A percentile compares a stretch with the other conserved stretches of the same genome.
Conservation (phyloP, 805 yeast genomes). For the Hagleromyces aurorensis region DNA sequence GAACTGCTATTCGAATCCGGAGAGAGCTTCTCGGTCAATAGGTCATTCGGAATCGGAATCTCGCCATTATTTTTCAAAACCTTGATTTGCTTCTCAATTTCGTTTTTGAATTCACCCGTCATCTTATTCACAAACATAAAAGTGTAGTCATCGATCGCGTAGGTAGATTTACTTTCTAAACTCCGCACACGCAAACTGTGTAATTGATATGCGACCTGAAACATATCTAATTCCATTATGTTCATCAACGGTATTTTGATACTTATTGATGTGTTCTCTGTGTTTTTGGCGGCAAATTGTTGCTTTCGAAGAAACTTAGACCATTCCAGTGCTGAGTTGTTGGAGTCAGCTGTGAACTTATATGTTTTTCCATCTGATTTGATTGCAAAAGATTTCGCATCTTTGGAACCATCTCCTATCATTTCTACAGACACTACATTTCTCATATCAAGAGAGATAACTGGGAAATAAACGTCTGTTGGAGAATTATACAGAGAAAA, state of each 20-base stretch:
- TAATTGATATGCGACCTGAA: slow-evolving; percentile 47
- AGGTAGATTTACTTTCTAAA: slow-evolving; percentile 44
- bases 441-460: slow-evolving; percentile 62
- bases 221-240: slow-evolving; percentile 52
- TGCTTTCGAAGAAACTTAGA: slow-evolving; percentile 63
- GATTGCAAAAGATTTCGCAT: slow-evolving; percentile 46
- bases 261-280: slow-evolving; percentile 58
- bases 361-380: slow-evolving; percentile 50
- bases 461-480: slow-evolving; percentile 80
- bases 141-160: slow-evolving; percentile 58
- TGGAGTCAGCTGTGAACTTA: slow-evolving; percentile 65
- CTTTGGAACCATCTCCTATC: slow-evolving; percentile 7
- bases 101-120: slow-evolving; percentile 33
- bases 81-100: slow-evolving; percentile 30
- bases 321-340: slow-evolving; percentile 75
- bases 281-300: slow-evolving; percentile 63
- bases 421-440: slow-evolving; percentile 56
- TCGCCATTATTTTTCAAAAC: slow-evolving; percentile 7
- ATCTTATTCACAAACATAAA: slow-evolving; percentile 56
- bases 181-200: slow-evolving; percentile 55
- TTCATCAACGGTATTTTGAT: slow-evolving; percentile 69
- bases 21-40: no score
- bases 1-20: no score
- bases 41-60: no score
- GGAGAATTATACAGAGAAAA: slow-evolving; percentile 62